Evolutionary conservation across 371 early-diverging fungal species (phyloP).

Genomic region (Cokeromyces recurvatus): DNA sequence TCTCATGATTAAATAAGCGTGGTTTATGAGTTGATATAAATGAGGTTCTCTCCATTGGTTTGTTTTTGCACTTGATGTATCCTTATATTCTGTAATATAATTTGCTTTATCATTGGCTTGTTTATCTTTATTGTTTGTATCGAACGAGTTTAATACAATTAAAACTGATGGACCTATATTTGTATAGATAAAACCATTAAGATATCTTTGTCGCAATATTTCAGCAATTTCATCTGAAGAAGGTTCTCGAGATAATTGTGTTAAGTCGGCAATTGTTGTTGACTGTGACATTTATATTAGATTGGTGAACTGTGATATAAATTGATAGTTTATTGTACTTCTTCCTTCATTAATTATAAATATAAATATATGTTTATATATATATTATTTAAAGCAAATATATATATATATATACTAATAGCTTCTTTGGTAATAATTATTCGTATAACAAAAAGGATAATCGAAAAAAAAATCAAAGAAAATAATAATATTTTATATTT

Average conservation of each 20-base stretch:
- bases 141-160: conserved; percentile 28
- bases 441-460: no score
- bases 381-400: no score
- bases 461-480: no score
- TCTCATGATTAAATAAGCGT: conserved; percentile 72
- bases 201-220: conserved; percentile 51
- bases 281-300: neutral
- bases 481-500: no score
- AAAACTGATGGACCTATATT: conserved; percentile 56
- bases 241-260: conserved; percentile 18
- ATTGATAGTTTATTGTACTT: no score
- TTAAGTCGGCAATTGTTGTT: conserved; percentile 18
- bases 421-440: no score
- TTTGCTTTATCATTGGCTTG: conserved; percentile 10
- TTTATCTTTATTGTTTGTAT: conserved; percentile 9
- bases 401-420: no score
- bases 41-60: conserved; percentile 50
- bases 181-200: conserved; percentile 49
- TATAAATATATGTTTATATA: no score
- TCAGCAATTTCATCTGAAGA: conserved; percentile 44
- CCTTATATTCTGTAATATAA: conserved; percentile 34
- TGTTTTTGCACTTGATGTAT: conserved; percentile 40
- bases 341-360: no score
- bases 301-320: no score
- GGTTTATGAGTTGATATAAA: conserved; percentile 69